Evolutionary conservation across 495 filamentous ascomycete genomes (phyloP).

Genomic region (Thermochaetoides thermophila): DNA sequence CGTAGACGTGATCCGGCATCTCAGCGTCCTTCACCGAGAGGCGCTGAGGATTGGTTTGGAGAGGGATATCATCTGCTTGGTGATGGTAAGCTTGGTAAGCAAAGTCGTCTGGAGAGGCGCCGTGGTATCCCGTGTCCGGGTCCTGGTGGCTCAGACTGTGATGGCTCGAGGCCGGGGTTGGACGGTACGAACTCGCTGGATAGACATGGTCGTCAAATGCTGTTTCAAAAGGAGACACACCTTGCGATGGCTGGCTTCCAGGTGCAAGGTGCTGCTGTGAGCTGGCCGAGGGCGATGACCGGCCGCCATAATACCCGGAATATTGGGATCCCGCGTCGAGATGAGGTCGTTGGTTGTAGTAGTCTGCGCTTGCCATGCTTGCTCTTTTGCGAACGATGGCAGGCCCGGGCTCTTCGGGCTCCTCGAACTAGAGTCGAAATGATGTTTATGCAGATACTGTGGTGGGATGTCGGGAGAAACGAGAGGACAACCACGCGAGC

Average conservation of each 20-base stretch:
- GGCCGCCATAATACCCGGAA: too few species aligned
- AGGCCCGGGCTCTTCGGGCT: too few species aligned
- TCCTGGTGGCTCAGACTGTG: constrained; percentile 32
- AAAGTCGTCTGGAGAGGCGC: constrained; percentile 24
- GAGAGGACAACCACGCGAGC: too few species aligned
- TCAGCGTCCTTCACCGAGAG: constrained; percentile 22
- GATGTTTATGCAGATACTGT: too few species aligned
- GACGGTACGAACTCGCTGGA: constrained; percentile 30
- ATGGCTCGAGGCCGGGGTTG: constrained; percentile 19
- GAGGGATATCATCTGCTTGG: constrained; percentile 50
- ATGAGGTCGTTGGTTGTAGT: too few species aligned
- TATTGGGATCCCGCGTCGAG: too few species aligned
- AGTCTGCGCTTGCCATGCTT: too few species aligned
- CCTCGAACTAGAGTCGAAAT: too few species aligned
- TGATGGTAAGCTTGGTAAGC: constrained; percentile 26
- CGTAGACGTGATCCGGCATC: constrained; percentile 37
- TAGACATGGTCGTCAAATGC: constrained; percentile 50
- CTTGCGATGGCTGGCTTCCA: constrained; percentile 12
- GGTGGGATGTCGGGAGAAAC: too few species aligned
- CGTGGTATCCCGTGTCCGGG: constrained; percentile 41
- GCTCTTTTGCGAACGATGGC: too few species aligned
- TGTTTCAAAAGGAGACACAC: constrained; percentile 30
- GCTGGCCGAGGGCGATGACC: too few species aligned
- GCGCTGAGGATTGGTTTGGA: constrained; percentile 34
- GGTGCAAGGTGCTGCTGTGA: constrained; percentile 5